These are phyloP conservation scores for Scheffersomyces spartinae DNA, from an alignment of 805 yeast genomes.

Conservation along the genomic window DNA sequence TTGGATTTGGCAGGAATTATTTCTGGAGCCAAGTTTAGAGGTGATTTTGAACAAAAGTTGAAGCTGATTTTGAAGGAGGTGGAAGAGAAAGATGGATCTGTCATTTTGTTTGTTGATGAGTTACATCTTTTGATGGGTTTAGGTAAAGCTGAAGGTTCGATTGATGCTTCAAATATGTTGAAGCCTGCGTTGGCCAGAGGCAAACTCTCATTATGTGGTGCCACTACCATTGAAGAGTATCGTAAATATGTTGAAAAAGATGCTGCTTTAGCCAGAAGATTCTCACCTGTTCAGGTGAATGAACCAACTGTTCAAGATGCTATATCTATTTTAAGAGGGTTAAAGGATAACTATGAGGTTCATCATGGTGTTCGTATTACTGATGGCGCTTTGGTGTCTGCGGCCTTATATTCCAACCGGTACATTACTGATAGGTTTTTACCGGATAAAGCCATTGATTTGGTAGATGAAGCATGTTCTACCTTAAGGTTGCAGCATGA, in stretches of 20 bases:
- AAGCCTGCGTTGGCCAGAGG: constrained; percentile 95
- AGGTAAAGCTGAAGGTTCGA: constrained; percentile 90
- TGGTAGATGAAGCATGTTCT: constrained; percentile 96
- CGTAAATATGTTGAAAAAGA: constrained; percentile 90
- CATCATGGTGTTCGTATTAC: constrained; percentile 95
- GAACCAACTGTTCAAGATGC: constrained; percentile 91
- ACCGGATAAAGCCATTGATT: constrained; percentile 95
- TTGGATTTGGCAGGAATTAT: constrained; percentile 82
- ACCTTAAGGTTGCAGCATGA: constrained; percentile 91
- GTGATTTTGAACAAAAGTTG: constrained; percentile 89
- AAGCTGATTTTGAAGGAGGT: constrained; percentile 75
- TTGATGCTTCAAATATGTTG: constrained; percentile 87
- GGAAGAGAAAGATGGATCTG: constrained; percentile 62
- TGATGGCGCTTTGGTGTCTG: constrained; percentile 87
- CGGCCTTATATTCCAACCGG: constrained; percentile 81
- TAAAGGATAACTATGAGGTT: constrained; percentile 89
- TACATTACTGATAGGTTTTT: constrained; percentile 84
- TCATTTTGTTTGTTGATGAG: constrained; percentile 83
- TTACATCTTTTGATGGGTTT: constrained; percentile 81
- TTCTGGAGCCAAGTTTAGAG: constrained; percentile 91
- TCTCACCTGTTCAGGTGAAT: constrained; percentile 74
- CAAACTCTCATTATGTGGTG: constrained; percentile 85
- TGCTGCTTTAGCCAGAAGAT: constrained; percentile 89
- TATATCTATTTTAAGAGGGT: constrained; percentile 82
- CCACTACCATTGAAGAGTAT: constrained; percentile 91